A percentile compares a stretch with the other conserved stretches of the same genome.
phyloP scores from a whole-genome alignment of 768 basidiomycete species.

The Podaxis sp. region DNA sequence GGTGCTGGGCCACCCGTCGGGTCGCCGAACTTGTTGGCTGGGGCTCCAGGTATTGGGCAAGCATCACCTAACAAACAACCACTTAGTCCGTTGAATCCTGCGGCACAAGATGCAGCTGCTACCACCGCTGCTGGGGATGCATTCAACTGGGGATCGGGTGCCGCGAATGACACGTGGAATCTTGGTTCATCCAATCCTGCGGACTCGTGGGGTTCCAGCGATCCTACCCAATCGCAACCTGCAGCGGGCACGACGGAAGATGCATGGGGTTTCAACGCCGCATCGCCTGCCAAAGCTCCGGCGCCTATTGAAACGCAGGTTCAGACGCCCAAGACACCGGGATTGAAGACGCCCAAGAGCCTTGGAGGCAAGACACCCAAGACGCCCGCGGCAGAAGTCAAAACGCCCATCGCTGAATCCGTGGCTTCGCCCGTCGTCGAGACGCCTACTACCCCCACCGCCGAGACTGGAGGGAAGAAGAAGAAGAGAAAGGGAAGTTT shows the following conservation, averaged over 20 bases:
- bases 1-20: conserved; percentile 4
- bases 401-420: not conserved
- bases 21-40: conserved; percentile 13
- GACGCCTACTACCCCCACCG: conserved; percentile 2
- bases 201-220: not conserved
- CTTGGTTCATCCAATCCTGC: not conserved
- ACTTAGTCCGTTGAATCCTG: conserved; percentile 34
- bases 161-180: conserved; percentile 9
- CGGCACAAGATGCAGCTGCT: conserved; percentile 22
- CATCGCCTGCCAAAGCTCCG: conserved; percentile 11
- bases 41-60: conserved; percentile 23
- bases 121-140: conserved; percentile 14
- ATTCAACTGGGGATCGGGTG: conserved; percentile 12
- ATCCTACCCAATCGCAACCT: not conserved
- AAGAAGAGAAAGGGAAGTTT: conserved; percentile 25
- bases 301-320: conserved; percentile 5
- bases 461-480: conserved; percentile 21
- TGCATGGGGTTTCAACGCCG: conserved; percentile 2
- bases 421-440: conserved; percentile 16
- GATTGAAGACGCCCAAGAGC: conserved; percentile 12
- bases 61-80: conserved; percentile 17
- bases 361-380: conserved; percentile 6
- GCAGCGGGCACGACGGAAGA: not conserved
- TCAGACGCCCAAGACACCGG: conserved; percentile 4
- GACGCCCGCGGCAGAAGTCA: not conserved